Conservation (phyloP, 805 yeast species). For the Scheffersomyces coipomensis region DNA sequence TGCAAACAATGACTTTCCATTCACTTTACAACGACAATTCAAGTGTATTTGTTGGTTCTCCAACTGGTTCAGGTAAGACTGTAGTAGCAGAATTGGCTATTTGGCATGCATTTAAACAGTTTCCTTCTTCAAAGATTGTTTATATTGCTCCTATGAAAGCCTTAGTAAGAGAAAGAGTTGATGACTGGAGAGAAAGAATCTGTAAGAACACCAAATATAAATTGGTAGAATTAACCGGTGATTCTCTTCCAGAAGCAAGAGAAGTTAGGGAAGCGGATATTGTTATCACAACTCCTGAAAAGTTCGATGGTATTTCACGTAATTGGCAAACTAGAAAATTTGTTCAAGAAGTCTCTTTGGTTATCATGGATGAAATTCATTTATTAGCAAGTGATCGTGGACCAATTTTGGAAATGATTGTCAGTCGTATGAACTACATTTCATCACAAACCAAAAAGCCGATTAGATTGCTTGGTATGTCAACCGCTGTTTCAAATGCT, state of each 20-base stretch:
- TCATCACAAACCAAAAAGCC: constrained; percentile 59
- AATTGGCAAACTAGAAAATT: constrained; percentile 79
- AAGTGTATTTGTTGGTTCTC: constrained; percentile 91
- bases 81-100: constrained; percentile 95
- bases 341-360: constrained; percentile 71
- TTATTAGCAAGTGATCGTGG: constrained; percentile 83
- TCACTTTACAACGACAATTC: constrained; percentile 76
- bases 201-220: constrained; percentile 44
- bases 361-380: constrained; percentile 86
- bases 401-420: constrained; percentile 84
- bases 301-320: constrained; percentile 85
- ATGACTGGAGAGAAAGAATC: constrained; percentile 68
- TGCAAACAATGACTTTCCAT: constrained; percentile 97
- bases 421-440: constrained; percentile 79
- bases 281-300: constrained; percentile 81
- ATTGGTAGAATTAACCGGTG: constrained; percentile 81
- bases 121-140: constrained; percentile 77
- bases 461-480: constrained; percentile 70
- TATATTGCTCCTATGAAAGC: constrained; percentile 92
- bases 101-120: constrained; percentile 89
- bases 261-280: constrained; percentile 70
- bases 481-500: constrained; percentile 85
- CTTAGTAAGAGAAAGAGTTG: constrained; percentile 77
- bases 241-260: constrained; percentile 68
- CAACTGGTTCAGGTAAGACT: constrained; percentile 98